Evolutionary conservation across 129 eudicot genomes (phyloP).

Genomic region (Logfia minima): DNA sequence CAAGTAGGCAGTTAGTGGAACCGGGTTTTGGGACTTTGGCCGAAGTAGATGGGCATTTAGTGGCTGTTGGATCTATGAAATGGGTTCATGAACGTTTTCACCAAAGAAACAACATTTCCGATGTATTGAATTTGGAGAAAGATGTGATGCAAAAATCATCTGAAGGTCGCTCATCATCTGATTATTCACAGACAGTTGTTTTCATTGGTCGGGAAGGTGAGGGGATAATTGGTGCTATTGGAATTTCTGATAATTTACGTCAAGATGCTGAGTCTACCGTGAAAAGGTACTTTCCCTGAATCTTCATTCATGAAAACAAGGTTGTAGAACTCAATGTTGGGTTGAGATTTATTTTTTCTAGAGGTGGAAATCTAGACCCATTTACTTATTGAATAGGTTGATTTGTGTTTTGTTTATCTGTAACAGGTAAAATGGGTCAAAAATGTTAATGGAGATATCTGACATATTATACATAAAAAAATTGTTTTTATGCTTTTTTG

Average conservation of each 20-base stretch:
- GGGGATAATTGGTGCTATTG: conserved; percentile 91
- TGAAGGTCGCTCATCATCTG: conserved; percentile 49
- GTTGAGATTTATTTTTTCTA: not conserved
- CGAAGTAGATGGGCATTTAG: conserved; percentile 84
- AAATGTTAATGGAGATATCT: too few species aligned
- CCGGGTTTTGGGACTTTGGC: conserved; percentile 95
- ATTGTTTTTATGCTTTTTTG: too few species aligned
- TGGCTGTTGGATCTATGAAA: conserved; percentile 82
- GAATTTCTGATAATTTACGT: conserved; percentile 79
- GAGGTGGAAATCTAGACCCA: too few species aligned
- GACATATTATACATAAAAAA: too few species aligned
- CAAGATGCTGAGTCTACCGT: conserved; percentile 82
- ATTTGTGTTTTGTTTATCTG: too few species aligned
- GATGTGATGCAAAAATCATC: conserved; percentile 58
- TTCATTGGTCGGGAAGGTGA: conserved; percentile 91
- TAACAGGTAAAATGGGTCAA: too few species aligned
- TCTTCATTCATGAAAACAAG: not conserved
- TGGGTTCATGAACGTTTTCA: conserved; percentile 89
- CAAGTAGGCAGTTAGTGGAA: conserved; percentile 74
- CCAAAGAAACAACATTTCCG: conserved; percentile 43
- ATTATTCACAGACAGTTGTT: conserved; percentile 73
- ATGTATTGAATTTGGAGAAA: conserved; percentile 55
- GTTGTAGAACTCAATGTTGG: not conserved
- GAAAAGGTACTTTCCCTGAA: conserved; percentile 48
- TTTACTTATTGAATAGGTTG: too few species aligned